Conservation (phyloP, 805 yeast species). For the Peterozyma xylosa region DNA sequence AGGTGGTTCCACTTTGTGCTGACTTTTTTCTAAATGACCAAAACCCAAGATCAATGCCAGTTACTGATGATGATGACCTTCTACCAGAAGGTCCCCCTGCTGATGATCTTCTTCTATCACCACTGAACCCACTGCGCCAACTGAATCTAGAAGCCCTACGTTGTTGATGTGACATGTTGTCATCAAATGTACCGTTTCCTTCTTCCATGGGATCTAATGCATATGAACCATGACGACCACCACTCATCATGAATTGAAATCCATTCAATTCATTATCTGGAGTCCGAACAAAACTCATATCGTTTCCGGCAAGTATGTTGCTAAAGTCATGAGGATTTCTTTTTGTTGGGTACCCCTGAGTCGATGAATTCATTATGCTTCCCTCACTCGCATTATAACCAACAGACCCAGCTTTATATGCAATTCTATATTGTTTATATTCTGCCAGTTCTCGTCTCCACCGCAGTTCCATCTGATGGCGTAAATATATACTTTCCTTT, state of each 20-base stretch:
- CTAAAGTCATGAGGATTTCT: slow-evolving; percentile 28
- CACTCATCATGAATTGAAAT: background rate
- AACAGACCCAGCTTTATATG: background rate
- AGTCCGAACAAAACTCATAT: slow-evolving; percentile 14
- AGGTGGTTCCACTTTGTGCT: background rate
- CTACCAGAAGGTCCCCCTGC: background rate
- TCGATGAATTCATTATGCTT: slow-evolving; percentile 1
- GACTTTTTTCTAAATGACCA: background rate
- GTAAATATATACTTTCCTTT: background rate
- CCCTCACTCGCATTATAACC: background rate
- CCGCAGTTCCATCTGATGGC: background rate
- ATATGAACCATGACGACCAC: slow-evolving; percentile 2
- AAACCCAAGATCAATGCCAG: background rate
- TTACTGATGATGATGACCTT: background rate
- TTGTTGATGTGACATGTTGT: background rate
- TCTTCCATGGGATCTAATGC: slow-evolving; percentile 1
- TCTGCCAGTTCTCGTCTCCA: background rate
- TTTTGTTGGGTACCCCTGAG: background rate
- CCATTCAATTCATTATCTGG: slow-evolving; percentile 4
- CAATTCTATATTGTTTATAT: background rate
- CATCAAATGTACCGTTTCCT: background rate
- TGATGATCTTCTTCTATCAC: slow-evolving; percentile 4
- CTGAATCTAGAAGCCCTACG: slow-evolving; percentile 7
- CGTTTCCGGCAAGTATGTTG: slow-evolving; percentile 22
- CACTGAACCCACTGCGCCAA: slow-evolving; percentile 4